Evolutionary conservation across 2,329 filamentous ascomycete species (phyloP).

Genomic region (Periconia macrospinosa): DNA sequence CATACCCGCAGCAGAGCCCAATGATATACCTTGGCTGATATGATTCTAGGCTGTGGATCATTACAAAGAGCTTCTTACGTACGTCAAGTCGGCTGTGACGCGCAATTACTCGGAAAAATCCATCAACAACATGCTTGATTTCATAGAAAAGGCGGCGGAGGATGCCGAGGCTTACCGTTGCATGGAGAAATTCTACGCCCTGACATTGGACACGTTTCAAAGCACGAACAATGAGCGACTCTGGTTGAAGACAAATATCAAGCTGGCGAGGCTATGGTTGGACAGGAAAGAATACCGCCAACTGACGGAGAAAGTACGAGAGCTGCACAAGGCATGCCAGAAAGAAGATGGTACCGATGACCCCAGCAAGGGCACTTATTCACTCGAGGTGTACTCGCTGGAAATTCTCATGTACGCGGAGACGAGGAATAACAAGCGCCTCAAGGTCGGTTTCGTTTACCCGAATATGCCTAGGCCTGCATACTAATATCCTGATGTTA

Average conservation of each 20-base stretch:
- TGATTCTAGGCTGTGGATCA: slow-evolving; percentile 78
- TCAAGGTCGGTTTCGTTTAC: slow-evolving; percentile 62
- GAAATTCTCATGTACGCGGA: slow-evolving; percentile 99
- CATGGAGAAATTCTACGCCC: slow-evolving; percentile 94
- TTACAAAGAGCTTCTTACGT: slow-evolving; percentile 92
- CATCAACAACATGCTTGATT: slow-evolving; percentile 99
- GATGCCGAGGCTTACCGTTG: slow-evolving; percentile 71
- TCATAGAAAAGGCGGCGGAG: slow-evolving; percentile 86
- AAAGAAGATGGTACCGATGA: slow-evolving; percentile 85
- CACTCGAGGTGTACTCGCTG: slow-evolving; percentile 90
- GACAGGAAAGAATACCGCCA: slow-evolving; percentile 86
- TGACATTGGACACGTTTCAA: slow-evolving; percentile 93
- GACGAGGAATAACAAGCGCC: slow-evolving; percentile 94
- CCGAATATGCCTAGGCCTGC: slow-evolving; percentile 19
- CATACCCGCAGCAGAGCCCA: not conserved
- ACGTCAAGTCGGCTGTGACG: slow-evolving; percentile 94
- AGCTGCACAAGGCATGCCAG: slow-evolving; percentile 88
- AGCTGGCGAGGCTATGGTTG: slow-evolving; percentile 86
- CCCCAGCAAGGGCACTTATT: slow-evolving; percentile 93
- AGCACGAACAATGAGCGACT: slow-evolving; percentile 96
- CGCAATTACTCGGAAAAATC: slow-evolving; percentile 99
- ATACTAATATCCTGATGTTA: slow-evolving; percentile 23
- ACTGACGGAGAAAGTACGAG: slow-evolving; percentile 79
- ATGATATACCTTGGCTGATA: slow-evolving; percentile 19
- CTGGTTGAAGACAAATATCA: slow-evolving; percentile 98